These are phyloP conservation scores for Chrysochromulina parva DNA, from an alignment of 78 protist genomes.

Conservation along the genomic window DNA sequence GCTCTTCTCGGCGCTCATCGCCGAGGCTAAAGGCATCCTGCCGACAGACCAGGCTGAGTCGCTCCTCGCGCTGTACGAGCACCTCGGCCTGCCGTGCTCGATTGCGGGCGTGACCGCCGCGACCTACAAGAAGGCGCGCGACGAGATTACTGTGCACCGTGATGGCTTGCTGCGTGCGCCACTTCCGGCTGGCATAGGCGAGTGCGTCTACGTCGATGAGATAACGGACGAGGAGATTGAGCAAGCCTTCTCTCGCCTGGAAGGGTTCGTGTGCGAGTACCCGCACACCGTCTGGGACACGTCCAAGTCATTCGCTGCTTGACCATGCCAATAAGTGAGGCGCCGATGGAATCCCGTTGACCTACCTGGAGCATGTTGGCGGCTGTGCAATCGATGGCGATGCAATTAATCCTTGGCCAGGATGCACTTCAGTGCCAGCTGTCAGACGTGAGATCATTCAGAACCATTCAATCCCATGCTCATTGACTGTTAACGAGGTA, in stretches of 20 bases:
- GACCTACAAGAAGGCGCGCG: conserved; percentile 2
- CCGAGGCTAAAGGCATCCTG: neutral
- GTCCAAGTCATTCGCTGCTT: neutral
- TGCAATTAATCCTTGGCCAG: too few relatives aligned
- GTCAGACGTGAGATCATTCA: too few relatives aligned
- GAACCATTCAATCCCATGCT: too few relatives aligned
- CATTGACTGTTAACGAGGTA: too few relatives aligned
- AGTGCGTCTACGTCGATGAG: neutral
- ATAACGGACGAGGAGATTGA: neutral
- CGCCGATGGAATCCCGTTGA: too few relatives aligned
- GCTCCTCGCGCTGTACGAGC: neutral
- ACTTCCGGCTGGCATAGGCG: neutral
- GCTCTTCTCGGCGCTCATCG: neutral
- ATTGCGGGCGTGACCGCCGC: neutral
- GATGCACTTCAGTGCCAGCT: too few relatives aligned
- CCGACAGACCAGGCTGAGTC: neutral
- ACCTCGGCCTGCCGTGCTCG: conserved; percentile 8
- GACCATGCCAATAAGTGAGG: too few relatives aligned
- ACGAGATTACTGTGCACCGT: conserved; percentile 27
- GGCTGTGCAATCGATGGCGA: too few relatives aligned
- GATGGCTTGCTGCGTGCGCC: conserved; percentile 32
- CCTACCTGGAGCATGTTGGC: too few relatives aligned
- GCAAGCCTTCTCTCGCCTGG: neutral
- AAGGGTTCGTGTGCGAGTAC: neutral
- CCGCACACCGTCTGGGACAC: neutral